Evolutionary conservation across 371 early-diverging fungal species (phyloP).

Genomic region (Mortierella sp.): DNA sequence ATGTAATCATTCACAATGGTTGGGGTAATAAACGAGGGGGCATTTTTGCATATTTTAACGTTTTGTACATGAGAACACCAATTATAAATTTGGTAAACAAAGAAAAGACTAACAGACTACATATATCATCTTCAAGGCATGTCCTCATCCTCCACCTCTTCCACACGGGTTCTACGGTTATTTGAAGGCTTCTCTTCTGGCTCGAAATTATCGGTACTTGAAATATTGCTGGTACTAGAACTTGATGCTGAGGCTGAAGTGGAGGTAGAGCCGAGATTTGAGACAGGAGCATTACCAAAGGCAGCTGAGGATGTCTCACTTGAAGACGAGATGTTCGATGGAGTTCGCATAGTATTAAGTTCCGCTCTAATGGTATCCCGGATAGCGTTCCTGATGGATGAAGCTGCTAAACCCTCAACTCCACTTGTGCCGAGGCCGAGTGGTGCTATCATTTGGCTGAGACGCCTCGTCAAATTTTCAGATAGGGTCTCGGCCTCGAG

Average conservation of each 20-base stretch:
- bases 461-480: slow-evolving; percentile 31
- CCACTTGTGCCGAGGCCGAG: slow-evolving; percentile 15
- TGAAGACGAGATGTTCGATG: neutral
- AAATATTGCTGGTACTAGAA: neutral
- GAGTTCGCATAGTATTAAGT: slow-evolving; percentile 16
- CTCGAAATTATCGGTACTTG: neutral
- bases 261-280: neutral
- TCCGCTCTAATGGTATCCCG: slow-evolving; percentile 41
- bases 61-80: neutral
- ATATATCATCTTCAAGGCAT: neutral
- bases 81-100: neutral
- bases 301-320: neutral
- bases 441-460: slow-evolving; percentile 27
- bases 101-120: neutral
- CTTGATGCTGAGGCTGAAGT: neutral
- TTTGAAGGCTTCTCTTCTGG: neutral
- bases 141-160: slow-evolving; percentile 27
- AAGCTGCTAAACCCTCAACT: slow-evolving; percentile 2
- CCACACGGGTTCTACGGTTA: slow-evolving; percentile 25
- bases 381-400: slow-evolving; percentile 23
- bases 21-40: too few relatives aligned
- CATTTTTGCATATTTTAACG: too few relatives aligned
- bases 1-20: too few relatives aligned
- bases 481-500: slow-evolving; percentile 28
- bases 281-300: neutral